Evolutionary conservation across 2,329 filamentous ascomycete species (phyloP), one percentile per base, ranked within the genome.

Genomic region (Pseudogymnoascus sp.): DNA sequence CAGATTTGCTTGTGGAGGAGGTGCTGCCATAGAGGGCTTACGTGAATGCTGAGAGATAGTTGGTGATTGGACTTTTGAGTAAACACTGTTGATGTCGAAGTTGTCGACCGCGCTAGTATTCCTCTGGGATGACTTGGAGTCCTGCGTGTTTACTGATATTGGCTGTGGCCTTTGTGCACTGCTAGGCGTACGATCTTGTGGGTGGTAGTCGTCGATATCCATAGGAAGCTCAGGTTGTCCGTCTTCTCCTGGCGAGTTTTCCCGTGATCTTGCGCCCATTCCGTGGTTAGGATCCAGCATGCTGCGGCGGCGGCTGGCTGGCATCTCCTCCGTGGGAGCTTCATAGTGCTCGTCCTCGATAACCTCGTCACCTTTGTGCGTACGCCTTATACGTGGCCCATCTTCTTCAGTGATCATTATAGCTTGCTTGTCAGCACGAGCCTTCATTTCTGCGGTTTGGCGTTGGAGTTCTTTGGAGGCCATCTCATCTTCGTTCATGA

Each of bases 291-390:
- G 68, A 72, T 77, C 68, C 63, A 73, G 62, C 77, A 71, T 70
- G 68, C 72, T 75, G 63, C 76, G 77, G 65, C 77, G 76, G 47
- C 71, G 70, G 56, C 68, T 59, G 31, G 67, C 68, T 42, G 70
- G 62, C 50, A 67, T 71, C n/a, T 68, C 67, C n/a, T 61, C 68
- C 40, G 71, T 72, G 10, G 76, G 72, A 42, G 76, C 76, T 64
- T 72, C 71, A 65, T 80, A 76, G 60, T 76, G 80, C 35, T 96
- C 91, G 53, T 89, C 86, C 66, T 93, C 92, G 14, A 97, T 82
- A 14, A 96, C 76, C 73, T 97, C 95, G 64, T 97, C 93, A 11
- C 95, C 95, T 75, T 97, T 97, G 78, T 97, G 93, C 1, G 93
- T 97, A 68, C 90, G 86, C 70, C 92, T 85, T 63, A 97, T 87